Percentiles rank a stretch among this genome's conserved stretches.
Conservation (phyloP, 2,329 filamentous ascomycete genomes). For the Coniochaeta ligniaria region DNA sequence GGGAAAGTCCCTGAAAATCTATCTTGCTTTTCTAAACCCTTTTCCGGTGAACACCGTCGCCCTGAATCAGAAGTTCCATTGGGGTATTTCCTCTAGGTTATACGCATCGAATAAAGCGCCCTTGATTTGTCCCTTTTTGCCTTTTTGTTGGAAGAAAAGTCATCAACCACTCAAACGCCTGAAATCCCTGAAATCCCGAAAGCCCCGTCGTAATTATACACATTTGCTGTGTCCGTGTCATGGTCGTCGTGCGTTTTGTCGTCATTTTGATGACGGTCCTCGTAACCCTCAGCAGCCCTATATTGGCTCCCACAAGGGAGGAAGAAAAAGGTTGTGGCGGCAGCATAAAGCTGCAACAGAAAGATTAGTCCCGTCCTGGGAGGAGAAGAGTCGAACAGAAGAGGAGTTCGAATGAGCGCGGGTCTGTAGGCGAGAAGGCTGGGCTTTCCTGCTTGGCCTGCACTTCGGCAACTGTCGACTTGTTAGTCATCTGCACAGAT, state of each 20-base stretch:
- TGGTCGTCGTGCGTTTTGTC: neutral
- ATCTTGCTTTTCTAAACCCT: neutral
- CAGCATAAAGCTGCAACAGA: neutral
- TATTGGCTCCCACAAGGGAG: neutral
- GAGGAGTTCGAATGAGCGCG: slow-evolving; percentile 37
- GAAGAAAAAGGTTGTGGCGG: neutral
- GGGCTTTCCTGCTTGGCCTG: slow-evolving; percentile 41
- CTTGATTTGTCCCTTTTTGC: neutral
- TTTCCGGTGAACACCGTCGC: neutral
- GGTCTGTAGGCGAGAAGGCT: slow-evolving; percentile 41
- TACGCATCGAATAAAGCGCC: neutral
- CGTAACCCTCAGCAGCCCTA: neutral
- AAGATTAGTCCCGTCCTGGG: slow-evolving; percentile 6
- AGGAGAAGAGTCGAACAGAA: slow-evolving; percentile 36
- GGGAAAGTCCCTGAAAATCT: neutral
- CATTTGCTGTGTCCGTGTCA: neutral
- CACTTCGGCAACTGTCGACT: slow-evolving; percentile 27
- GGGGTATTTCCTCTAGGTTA: neutral
- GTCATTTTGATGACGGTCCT: neutral
- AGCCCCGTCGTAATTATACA: neutral
- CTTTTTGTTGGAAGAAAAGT: neutral
- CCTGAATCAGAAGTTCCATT: neutral
- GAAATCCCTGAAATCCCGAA: neutral
- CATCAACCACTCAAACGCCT: neutral
- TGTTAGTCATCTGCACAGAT: slow-evolving; percentile 1